Evolutionary conservation across 2,329 filamentous ascomycete genomes (phyloP).

Genomic region (Clonostachys rosea): DNA sequence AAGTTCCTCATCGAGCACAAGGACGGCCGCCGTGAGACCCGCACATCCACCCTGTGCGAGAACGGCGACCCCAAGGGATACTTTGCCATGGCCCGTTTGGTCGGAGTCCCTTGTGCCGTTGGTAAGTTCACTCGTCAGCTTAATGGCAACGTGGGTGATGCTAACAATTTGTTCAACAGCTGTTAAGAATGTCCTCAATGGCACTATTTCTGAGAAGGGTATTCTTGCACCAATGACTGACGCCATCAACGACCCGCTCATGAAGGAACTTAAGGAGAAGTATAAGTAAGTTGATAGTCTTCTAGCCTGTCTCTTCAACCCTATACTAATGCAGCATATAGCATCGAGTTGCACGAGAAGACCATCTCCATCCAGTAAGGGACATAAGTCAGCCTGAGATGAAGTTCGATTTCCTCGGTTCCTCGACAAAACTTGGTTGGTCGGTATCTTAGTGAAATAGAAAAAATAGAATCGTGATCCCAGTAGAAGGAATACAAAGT

Average conservation of each 20-base stretch:
- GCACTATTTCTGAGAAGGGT: slow-evolving; percentile 67
- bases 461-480: no score
- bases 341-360: no score
- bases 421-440: no score
- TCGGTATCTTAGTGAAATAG: no score
- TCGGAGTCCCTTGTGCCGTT: slow-evolving; percentile 61
- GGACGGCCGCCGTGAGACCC: slow-evolving; percentile 72
- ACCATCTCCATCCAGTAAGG: no score
- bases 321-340: no score
- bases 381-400: no score
- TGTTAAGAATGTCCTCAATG: slow-evolving; percentile 73
- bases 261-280: slow-evolving; percentile 68
- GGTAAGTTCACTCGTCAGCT: slow-evolving; percentile 3
- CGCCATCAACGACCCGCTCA: slow-evolving; percentile 67
- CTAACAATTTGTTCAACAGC: slow-evolving; percentile 38
- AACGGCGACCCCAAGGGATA: slow-evolving; percentile 79
- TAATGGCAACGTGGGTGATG: not conserved
- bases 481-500: no score
- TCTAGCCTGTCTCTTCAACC: no score
- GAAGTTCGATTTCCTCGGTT: no score
- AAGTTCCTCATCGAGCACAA: slow-evolving; percentile 81
- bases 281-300: not conserved
- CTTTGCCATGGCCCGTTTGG: slow-evolving; percentile 78
- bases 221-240: slow-evolving; percentile 72
- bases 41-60: slow-evolving; percentile 76